Percentiles rank a stretch among this genome's conserved stretches.
These are phyloP conservation scores for Stachybotrys chlorohalonatus DNA, from an alignment of 2,329 filamentous ascomycete species.

Conservation along the genomic window DNA sequence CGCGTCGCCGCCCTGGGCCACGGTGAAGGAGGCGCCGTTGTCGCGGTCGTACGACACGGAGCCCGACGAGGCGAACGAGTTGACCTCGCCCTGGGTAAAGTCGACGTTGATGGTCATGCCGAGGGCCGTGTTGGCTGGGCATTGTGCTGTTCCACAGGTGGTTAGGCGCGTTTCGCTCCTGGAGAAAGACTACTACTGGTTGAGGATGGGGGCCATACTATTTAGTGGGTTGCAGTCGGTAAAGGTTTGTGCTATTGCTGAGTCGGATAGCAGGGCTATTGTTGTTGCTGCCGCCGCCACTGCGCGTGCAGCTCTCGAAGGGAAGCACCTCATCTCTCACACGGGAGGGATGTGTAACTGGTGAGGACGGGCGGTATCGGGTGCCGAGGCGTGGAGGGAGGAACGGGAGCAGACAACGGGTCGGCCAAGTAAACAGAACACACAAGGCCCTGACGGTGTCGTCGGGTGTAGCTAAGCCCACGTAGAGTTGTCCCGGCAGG, in stretches of 20 bases:
- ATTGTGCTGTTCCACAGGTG: slow-evolving; percentile 36
- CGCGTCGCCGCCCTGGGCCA: slow-evolving; percentile 68
- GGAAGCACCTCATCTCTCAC: neutral
- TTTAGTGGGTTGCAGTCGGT: slow-evolving; percentile 29
- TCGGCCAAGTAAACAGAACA: no score
- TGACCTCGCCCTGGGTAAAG: slow-evolving; percentile 68
- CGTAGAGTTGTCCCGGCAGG: no score
- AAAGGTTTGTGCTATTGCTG: slow-evolving; percentile 27
- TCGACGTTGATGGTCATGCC: slow-evolving; percentile 77
- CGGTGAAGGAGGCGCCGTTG: slow-evolving; percentile 74
- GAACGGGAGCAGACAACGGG: neutral
- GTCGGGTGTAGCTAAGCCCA: no score
- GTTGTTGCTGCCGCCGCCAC: slow-evolving; percentile 8
- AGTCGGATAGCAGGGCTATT: slow-evolving; percentile 12
- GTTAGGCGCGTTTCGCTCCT: neutral
- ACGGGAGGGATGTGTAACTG: neutral
- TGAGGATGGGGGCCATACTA: slow-evolving; percentile 14
- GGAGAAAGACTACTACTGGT: neutral
- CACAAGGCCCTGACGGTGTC: no score
- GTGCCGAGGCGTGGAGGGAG: neutral
- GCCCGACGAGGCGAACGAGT: slow-evolving; percentile 66
- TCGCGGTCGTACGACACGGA: slow-evolving; percentile 58
- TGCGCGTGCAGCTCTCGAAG: neutral
- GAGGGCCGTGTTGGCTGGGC: slow-evolving; percentile 69
- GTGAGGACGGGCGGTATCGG: neutral